Evolutionary conservation across 2,329 filamentous ascomycete genomes (phyloP).

Genomic region (Oidium heveae): DNA sequence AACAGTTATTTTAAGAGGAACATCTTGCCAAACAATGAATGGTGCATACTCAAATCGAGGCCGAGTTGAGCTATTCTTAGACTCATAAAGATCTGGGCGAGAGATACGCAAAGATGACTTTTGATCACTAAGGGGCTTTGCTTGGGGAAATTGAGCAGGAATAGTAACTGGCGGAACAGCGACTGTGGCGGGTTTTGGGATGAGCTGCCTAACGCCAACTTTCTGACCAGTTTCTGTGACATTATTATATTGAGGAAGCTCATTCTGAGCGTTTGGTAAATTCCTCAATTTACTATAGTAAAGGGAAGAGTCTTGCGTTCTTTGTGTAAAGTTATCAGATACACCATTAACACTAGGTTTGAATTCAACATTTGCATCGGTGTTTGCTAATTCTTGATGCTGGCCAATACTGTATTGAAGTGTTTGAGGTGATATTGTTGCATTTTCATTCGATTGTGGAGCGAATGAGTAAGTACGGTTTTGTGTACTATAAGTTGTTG

Average conservation of each 20-base stretch:
- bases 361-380: constrained; percentile 5
- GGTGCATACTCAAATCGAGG: constrained; percentile 10
- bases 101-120: constrained; percentile 6
- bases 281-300: neutral
- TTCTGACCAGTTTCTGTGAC: neutral
- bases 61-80: constrained; percentile 6
- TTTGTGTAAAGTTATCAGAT: constrained; percentile 5
- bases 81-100: constrained; percentile 8
- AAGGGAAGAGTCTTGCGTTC: constrained; percentile 4
- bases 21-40: constrained; percentile 9
- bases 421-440: constrained; percentile 12
- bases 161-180: neutral
- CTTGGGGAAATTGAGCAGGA: constrained; percentile 3
- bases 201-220: neutral
- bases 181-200: neutral
- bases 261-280: neutral
- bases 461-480: constrained; percentile 10
- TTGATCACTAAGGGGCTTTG: neutral
- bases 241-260: neutral
- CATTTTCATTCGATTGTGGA: constrained; percentile 3
- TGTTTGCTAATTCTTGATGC: constrained; percentile 7
- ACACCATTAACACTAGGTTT: constrained; percentile 5
- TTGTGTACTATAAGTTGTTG: constrained; percentile 6
- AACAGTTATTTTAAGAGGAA: constrained; percentile 8
- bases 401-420: constrained; percentile 10